phyloP scores from a whole-genome alignment of 306 rosid species.

The Sicyos baderoa region DNA sequence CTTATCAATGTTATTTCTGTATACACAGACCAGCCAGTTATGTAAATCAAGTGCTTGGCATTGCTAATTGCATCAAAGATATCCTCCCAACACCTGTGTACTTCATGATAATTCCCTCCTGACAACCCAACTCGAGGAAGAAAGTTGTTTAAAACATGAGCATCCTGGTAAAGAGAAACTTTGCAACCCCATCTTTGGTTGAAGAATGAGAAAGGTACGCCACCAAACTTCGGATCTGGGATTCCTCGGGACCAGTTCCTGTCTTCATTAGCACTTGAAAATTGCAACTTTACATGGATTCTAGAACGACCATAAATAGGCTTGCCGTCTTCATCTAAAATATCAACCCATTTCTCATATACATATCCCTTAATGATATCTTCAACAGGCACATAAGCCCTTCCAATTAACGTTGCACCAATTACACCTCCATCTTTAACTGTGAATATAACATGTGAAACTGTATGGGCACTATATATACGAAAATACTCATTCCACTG shows the following conservation, averaged over 20 bases:
- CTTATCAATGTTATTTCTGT: conserved; percentile 46
- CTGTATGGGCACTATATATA: conserved; percentile 58
- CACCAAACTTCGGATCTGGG: conserved; percentile 26
- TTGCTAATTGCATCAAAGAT: conserved; percentile 44
- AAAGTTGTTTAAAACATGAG: conserved; percentile 35
- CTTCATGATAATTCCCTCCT: conserved; percentile 20
- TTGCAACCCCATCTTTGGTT: conserved; percentile 51
- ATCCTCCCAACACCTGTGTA: conserved; percentile 69
- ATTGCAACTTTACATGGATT: conserved; percentile 44
- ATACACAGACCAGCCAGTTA: conserved; percentile 70
- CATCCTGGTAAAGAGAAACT: conserved; percentile 76
- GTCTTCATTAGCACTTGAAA: conserved; percentile 21
- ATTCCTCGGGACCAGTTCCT: conserved; percentile 48
- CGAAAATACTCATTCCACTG: conserved; percentile 50
- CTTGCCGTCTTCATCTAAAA: conserved; percentile 48
- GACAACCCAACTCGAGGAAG: conserved; percentile 17
- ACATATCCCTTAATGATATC: conserved; percentile 27
- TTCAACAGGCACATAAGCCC: conserved; percentile 50
- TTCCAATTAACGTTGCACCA: conserved; percentile 75
- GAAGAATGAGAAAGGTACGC: conserved; percentile 61
- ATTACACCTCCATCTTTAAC: conserved; percentile 54
- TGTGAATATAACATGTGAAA: conserved; percentile 52
- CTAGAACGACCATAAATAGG: conserved; percentile 40
- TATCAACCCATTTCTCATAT: conserved; percentile 35
- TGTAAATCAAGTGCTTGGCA: conserved; percentile 58